These are phyloP conservation scores for Fraxinus sp. DNA, from an alignment of 305 asterid species.

Conservation along the genomic window DNA sequence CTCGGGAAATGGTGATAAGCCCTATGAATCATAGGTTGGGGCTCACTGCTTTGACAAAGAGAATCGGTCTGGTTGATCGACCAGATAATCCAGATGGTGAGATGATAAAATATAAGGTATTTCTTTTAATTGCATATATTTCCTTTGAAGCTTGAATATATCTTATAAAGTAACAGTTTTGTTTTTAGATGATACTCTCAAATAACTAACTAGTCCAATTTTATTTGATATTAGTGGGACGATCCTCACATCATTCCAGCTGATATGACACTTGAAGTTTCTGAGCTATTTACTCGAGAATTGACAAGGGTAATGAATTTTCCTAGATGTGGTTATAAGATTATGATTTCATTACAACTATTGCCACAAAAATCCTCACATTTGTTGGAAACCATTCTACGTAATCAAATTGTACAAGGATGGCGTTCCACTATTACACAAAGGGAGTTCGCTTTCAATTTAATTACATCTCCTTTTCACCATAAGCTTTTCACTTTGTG, in stretches of 20 bases:
- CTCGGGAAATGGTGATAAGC: constrained; percentile 99
- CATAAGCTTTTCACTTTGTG: neutral
- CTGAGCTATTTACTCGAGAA: constrained; percentile 92
- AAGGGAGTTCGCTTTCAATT: neutral
- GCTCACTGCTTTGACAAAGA: constrained; percentile 82
- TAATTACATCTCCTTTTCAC: neutral
- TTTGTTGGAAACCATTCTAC: neutral
- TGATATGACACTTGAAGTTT: constrained; percentile 83
- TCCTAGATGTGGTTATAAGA: constrained; percentile 16
- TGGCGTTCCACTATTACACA: neutral
- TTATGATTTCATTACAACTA: neutral
- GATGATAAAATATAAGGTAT: constrained; percentile 78
- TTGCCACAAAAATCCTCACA: neutral
- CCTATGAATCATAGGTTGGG: constrained; percentile 87
- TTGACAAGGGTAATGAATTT: constrained; percentile 71
- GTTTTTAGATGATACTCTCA: constrained; percentile 16
- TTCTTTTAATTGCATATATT: neutral
- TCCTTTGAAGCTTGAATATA: constrained; percentile 13
- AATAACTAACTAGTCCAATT: constrained; percentile 25
- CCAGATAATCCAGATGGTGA: constrained; percentile 88
- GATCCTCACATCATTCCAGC: constrained; percentile 89
- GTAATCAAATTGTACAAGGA: neutral
- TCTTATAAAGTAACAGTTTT: constrained; percentile 13
- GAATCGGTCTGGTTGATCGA: constrained; percentile 64
- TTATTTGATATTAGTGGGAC: constrained; percentile 70